Evolutionary conservation across 768 basidiomycete species (phyloP).

Genomic region (Trametes punicea): DNA sequence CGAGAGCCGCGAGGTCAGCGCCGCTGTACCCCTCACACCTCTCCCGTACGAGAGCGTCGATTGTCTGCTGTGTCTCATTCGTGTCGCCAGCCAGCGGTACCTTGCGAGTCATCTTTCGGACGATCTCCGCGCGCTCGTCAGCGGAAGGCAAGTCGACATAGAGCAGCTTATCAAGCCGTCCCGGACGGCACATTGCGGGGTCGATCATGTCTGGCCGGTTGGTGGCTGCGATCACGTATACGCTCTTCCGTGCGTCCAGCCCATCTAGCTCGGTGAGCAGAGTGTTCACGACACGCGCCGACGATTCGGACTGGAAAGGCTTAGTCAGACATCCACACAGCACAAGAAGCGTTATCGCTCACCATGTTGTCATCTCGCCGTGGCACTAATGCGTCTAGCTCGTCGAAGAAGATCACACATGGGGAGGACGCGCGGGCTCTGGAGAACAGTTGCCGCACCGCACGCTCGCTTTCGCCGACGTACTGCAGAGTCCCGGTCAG

Average conservation of each 20-base stretch:
- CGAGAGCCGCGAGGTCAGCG: slow-evolving; percentile 84
- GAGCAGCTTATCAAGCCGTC: slow-evolving; percentile 88
- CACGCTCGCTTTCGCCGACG: slow-evolving; percentile 95
- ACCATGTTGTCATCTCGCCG: slow-evolving; percentile 87
- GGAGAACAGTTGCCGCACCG: slow-evolving; percentile 92
- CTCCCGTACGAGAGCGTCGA: slow-evolving; percentile 51
- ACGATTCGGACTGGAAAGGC: slow-evolving; percentile 77
- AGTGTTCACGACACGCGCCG: slow-evolving; percentile 90
- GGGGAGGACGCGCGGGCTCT: slow-evolving; percentile 91
- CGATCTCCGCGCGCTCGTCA: slow-evolving; percentile 77
- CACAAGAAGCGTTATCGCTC: slow-evolving; percentile 26
- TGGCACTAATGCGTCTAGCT: slow-evolving; percentile 89
- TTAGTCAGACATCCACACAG: not conserved
- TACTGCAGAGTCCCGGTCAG: slow-evolving; percentile 49
- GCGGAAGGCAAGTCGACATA: slow-evolving; percentile 85
- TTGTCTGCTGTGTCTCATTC: slow-evolving; percentile 5
- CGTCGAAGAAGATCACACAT: slow-evolving; percentile 95
- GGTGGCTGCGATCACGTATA: slow-evolving; percentile 93
- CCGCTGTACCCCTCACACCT: slow-evolving; percentile 87
- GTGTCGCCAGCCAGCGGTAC: slow-evolving; percentile 56
- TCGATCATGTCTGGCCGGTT: slow-evolving; percentile 98
- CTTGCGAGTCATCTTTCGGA: slow-evolving; percentile 67
- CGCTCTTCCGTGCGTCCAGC: slow-evolving; percentile 78
- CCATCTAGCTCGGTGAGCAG: slow-evolving; percentile 93
- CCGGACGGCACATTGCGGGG: slow-evolving; percentile 96